Evolutionary conservation across 768 basidiomycete genomes (phyloP).

Genomic region (Coprinopsis sp.): DNA sequence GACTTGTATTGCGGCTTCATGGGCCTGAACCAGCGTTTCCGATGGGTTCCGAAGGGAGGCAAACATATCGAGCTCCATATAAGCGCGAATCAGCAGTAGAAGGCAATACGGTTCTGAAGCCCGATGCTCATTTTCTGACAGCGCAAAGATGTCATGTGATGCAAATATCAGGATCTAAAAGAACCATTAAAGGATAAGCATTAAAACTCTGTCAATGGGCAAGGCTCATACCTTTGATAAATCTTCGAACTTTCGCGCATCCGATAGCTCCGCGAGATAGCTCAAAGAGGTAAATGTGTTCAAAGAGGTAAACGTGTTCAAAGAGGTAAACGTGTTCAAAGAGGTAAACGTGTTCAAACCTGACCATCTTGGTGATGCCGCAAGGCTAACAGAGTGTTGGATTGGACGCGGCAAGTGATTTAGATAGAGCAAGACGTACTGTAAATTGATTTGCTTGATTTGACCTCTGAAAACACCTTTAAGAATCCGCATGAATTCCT

Average conservation of each 20-base stretch:
- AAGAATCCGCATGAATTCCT: constrained; percentile 20
- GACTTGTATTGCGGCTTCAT: constrained; percentile 12
- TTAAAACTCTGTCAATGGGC: not conserved
- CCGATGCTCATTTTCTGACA: not conserved
- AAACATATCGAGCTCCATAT: constrained; percentile 26
- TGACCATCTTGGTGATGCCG: constrained; percentile 27
- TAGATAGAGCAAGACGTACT: constrained; percentile 19
- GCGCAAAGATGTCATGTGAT: constrained; percentile 18
- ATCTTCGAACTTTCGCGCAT: constrained; percentile 33
- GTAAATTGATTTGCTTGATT: constrained; percentile 14
- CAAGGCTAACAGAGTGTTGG: constrained; percentile 18
- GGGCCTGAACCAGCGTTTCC: constrained; percentile 18
- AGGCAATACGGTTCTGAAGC: constrained; percentile 19
- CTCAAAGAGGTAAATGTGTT: constrained; percentile 26
- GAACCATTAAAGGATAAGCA: not conserved
- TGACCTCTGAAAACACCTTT: constrained; percentile 3
- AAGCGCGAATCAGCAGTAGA: constrained; percentile 24
- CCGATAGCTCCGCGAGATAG: constrained; percentile 23
- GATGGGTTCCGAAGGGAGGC: constrained; percentile 28
- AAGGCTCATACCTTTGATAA: constrained; percentile 25
- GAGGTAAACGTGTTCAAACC: constrained; percentile 29
- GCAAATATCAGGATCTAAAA: constrained; percentile 26
- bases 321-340: constrained; percentile 19
- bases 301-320: constrained; percentile 23
- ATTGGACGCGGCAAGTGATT: not conserved